Conservation (phyloP, 2,329 filamentous ascomycete species). For the Periglandula ipomoeae region DNA sequence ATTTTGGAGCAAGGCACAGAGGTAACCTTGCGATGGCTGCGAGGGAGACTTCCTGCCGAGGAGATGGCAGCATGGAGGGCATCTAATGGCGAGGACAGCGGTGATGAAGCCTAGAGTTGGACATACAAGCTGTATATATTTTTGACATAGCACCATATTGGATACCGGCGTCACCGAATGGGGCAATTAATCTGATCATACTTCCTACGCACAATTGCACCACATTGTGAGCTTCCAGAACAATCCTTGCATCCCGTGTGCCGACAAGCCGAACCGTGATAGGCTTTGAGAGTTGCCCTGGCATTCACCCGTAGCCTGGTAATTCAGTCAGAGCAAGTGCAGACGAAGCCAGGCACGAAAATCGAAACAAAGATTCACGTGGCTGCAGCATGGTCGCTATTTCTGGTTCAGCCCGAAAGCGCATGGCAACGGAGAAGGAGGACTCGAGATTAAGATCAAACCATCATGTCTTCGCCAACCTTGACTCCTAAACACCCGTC, state of each 20-base stretch:
- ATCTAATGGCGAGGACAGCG: conserved; percentile 29
- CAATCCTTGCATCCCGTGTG: neutral
- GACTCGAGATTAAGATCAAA: neutral
- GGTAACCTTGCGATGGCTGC: conserved; percentile 70
- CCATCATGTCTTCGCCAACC: neutral
- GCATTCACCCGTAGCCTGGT: neutral
- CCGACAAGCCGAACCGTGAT: neutral
- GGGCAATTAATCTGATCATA: neutral
- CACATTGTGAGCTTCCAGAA: neutral
- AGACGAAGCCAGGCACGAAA: neutral
- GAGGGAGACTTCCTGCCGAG: conserved; percentile 60
- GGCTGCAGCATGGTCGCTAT: neutral
- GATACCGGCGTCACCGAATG: neutral
- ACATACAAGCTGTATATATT: neutral
- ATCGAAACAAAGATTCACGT: neutral
- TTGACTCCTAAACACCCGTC: neutral
- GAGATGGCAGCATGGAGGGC: conserved; percentile 50
- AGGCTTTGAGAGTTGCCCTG: neutral
- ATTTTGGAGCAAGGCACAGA: conserved; percentile 83
- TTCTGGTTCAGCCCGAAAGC: neutral
- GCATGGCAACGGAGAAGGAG: neutral
- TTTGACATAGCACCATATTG: neutral
- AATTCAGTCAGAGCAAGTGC: neutral
- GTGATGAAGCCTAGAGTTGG: conserved; percentile 10
- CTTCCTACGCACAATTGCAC: neutral